Evolutionary conservation across 129 eudicot genomes (phyloP).

Genomic region (Flaveria sonorensis): DNA sequence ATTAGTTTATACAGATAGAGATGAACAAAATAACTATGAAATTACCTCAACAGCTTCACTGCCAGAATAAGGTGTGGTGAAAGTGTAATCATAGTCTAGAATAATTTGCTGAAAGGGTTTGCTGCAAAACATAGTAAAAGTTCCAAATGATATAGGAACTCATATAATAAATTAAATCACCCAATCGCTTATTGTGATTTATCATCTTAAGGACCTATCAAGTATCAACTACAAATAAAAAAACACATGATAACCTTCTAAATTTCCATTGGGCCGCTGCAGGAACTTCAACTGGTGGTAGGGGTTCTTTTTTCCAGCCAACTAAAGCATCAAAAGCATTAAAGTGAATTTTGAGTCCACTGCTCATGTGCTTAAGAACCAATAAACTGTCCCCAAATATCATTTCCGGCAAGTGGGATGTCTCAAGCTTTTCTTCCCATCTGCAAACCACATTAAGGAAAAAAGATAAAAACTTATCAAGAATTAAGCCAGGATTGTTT

Average conservation of each 20-base stretch:
- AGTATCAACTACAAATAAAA: constrained; percentile 14
- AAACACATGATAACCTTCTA: constrained; percentile 53
- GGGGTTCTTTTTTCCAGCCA: constrained; percentile 86
- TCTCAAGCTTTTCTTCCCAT: constrained; percentile 93
- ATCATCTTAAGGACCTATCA: neutral
- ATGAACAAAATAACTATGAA: constrained; percentile 34
- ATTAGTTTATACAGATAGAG: constrained; percentile 10
- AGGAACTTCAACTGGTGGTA: constrained; percentile 99
- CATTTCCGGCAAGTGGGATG: constrained; percentile 97
- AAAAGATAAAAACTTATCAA: neutral
- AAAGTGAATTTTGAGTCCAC: constrained; percentile 65
- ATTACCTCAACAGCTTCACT: constrained; percentile 62
- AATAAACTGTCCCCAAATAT: constrained; percentile 84
- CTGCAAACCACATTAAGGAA: constrained; percentile 45
- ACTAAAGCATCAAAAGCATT: constrained; percentile 86
- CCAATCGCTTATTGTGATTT: constrained; percentile 13
- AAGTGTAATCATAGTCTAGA: constrained; percentile 93
- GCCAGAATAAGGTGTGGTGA: constrained; percentile 96
- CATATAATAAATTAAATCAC: neutral
- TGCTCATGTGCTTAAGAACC: constrained; percentile 71
- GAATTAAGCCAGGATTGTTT: neutral
- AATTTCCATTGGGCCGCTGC: constrained; percentile 96
- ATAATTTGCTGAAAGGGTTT: constrained; percentile 82
- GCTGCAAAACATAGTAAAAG: constrained; percentile 51
- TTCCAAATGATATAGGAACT: neutral